Evolutionary conservation across 2,329 filamentous ascomycete species (phyloP).

Genomic region (Paracamarosporium sp.): DNA sequence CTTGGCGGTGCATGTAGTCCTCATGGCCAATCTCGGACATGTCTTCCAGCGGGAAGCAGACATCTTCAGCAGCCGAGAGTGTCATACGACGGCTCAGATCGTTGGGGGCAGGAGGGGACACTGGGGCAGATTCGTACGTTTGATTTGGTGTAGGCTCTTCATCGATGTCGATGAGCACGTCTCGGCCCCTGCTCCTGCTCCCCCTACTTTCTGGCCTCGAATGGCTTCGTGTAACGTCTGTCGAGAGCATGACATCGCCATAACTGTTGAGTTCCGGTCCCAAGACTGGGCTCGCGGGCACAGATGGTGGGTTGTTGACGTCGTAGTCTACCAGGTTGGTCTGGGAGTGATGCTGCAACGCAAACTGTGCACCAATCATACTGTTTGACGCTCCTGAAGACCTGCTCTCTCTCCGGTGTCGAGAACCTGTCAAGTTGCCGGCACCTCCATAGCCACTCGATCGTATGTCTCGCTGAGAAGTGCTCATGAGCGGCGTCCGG

Average conservation of each 20-base stretch:
- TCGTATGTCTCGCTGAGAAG: conserved; percentile 43
- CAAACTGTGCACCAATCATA: conserved; percentile 34
- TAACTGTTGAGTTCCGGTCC: conserved; percentile 57
- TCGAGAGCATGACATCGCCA: conserved; percentile 72
- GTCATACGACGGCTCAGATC: conserved; percentile 46
- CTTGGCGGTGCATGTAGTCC: conserved; percentile 63
- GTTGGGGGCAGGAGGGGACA: conserved; percentile 30
- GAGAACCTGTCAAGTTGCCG: conserved; percentile 31
- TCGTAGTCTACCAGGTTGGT: conserved; percentile 57
- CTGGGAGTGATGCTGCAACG: conserved; percentile 35
- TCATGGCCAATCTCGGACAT: conserved; percentile 85
- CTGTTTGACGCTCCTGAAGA: conserved; percentile 40
- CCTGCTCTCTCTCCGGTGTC: conserved; percentile 36
- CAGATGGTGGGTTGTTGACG: conserved; percentile 70
- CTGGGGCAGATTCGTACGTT: conserved; percentile 53
- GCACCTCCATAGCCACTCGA: conserved; percentile 44
- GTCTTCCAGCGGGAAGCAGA: conserved; percentile 84
- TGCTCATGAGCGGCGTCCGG: conserved; percentile 61
- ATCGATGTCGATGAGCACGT: conserved; percentile 60
- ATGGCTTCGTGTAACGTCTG: conserved; percentile 57
- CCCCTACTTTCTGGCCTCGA: conserved; percentile 23
- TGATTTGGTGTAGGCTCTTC: conserved; percentile 50
- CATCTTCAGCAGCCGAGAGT: conserved; percentile 78
- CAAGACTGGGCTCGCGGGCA: conserved; percentile 64
- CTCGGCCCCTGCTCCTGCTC: conserved; percentile 39